Conservation (phyloP, 495 filamentous ascomycete species). For the Penicillium diatomitis region DNA sequence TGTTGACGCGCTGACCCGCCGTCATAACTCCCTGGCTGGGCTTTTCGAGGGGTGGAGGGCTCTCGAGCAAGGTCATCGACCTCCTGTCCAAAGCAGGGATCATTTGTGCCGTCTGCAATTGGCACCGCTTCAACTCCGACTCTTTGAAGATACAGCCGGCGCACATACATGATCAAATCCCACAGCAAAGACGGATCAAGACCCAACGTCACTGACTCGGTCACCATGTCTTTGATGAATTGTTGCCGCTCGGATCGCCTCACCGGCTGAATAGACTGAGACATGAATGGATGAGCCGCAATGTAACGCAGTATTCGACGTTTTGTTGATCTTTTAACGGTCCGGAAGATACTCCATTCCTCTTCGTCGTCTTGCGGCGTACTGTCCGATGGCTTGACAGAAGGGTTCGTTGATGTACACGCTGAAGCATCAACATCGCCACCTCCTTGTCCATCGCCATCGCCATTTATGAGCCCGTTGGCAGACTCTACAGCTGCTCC, state of each 20-base stretch:
- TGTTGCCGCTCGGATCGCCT: slow-evolving; percentile 8
- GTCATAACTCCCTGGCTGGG: not conserved
- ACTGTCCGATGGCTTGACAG: not conserved
- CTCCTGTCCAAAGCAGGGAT: slow-evolving; percentile 16
- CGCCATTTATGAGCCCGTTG: too few species aligned
- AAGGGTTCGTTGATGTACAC: not conserved
- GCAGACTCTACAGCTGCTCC: too few species aligned
- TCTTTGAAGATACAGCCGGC: slow-evolving; percentile 13
- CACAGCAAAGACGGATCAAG: slow-evolving; percentile 4
- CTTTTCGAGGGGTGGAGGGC: not conserved
- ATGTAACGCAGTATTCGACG: slow-evolving; percentile 13
- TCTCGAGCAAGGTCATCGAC: not conserved
- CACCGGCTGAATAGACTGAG: slow-evolving; percentile 5
- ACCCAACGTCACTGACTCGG: slow-evolving; percentile 4
- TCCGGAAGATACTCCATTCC: slow-evolving; percentile 13
- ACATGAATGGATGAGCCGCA: slow-evolving; percentile 16
- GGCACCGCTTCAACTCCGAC: not conserved
- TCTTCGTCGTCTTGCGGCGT: not conserved
- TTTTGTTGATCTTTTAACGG: slow-evolving; percentile 4
- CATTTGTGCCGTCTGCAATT: not conserved
- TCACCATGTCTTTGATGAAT: slow-evolving; percentile 14
- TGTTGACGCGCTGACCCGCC: not conserved
- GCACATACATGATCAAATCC: slow-evolving; percentile 14
- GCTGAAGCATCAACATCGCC: not conserved
- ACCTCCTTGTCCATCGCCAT: not conserved